Evolutionary conservation across 306 rosid species (phyloP).

Genomic region (Casuarina cunninghamiana): DNA sequence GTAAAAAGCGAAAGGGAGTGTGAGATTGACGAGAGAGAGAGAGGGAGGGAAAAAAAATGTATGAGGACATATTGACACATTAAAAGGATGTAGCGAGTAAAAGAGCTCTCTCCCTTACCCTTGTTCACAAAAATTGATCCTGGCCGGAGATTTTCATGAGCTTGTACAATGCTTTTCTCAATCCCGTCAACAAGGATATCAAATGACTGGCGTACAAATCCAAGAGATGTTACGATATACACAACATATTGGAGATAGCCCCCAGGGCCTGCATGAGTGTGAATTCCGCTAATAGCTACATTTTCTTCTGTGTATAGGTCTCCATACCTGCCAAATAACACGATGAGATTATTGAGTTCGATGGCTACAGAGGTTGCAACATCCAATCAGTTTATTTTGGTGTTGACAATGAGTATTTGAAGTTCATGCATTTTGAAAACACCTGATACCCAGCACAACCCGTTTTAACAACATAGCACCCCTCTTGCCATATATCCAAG

Average conservation of each 20-base stretch:
- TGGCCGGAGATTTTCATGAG: constrained; percentile 83
- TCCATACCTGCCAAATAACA: constrained; percentile 62
- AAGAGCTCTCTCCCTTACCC: constrained; percentile 47
- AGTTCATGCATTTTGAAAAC: neutral
- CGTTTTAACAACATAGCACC: neutral
- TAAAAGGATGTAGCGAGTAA: neutral
- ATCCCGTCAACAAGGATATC: constrained; percentile 89
- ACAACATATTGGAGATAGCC: constrained; percentile 91
- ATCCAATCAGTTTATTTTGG: neutral
- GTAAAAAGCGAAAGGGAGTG: neutral
- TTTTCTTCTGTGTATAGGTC: constrained; percentile 81
- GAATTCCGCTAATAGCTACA: constrained; percentile 94
- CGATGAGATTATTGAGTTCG: neutral
- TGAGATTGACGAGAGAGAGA: neutral
- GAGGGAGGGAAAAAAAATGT: neutral
- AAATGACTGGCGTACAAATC: constrained; percentile 90
- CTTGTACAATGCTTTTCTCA: constrained; percentile 72
- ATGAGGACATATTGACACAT: neutral
- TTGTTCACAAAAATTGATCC: constrained; percentile 72
- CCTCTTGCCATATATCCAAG: neutral
- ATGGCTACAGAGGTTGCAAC: neutral
- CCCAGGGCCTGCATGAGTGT: constrained; percentile 98
- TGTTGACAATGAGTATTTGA: neutral
- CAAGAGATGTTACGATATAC: constrained; percentile 82
- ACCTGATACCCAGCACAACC: neutral